phyloP scores from a whole-genome alignment of 2,329 filamentous ascomycete genomes.

The Aspergillus brunneoviolaceus region DNA sequence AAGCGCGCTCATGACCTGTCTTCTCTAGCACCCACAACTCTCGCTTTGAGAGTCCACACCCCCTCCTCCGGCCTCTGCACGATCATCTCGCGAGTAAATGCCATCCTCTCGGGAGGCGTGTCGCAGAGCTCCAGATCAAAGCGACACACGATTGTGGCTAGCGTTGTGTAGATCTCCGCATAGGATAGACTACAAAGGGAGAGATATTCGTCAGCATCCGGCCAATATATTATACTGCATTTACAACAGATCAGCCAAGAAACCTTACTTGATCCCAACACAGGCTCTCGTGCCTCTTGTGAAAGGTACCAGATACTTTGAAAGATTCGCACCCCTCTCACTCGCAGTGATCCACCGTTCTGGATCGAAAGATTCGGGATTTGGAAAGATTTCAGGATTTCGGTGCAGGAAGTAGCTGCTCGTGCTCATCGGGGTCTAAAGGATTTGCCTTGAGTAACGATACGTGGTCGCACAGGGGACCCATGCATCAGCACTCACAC shows the following conservation, averaged over 20 bases:
- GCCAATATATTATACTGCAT: too few relatives aligned
- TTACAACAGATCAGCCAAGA: too few relatives aligned
- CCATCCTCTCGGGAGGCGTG: not conserved
- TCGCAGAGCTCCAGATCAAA: conserved; percentile 1
- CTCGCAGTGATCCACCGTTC: conserved; percentile 22
- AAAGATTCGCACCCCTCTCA: conserved; percentile 17
- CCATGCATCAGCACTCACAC: not conserved
- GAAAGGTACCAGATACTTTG: conserved; percentile 26
- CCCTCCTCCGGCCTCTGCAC: conserved; percentile 1
- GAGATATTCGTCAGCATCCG: not conserved
- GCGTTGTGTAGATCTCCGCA: not conserved
- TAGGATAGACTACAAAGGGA: not conserved
- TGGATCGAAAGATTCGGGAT: conserved; percentile 1
- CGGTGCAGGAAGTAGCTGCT: not conserved
- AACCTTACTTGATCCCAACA: conserved; percentile 25
- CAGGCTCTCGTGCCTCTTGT: conserved; percentile 25
- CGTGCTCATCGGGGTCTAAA: conserved; percentile 1
- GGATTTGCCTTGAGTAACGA: too few relatives aligned
- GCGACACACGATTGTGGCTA: not conserved
- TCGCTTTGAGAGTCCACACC: not conserved
- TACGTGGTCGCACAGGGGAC: not conserved
- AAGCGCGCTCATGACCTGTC: too few relatives aligned
- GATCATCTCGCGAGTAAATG: not conserved
- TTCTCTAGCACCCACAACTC: not conserved
- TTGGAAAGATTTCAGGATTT: not conserved